phyloP scores from a whole-genome alignment of 2,329 filamentous ascomycete species.

The Trichoderma aggressivum region DNA sequence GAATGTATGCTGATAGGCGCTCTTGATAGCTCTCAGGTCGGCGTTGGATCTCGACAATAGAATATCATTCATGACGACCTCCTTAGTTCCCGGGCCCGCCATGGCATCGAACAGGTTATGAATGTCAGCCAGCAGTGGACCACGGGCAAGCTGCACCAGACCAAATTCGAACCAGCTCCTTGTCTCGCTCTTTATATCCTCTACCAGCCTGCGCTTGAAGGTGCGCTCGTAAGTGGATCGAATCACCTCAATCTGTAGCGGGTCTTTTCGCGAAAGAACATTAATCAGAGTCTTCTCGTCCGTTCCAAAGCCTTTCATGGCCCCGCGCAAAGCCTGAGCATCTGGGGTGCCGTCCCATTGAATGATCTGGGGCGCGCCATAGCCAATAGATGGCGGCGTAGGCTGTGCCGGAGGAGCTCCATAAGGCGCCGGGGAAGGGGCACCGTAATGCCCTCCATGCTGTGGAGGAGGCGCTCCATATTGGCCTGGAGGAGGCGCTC shows the following conservation, averaged over 20 bases:
- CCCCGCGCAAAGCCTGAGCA: conserved; percentile 68
- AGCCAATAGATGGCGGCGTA: conserved; percentile 68
- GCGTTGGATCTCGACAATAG: conserved; percentile 81
- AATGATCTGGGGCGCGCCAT: conserved; percentile 67
- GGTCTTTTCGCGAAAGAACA: conserved; percentile 68
- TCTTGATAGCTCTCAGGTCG: conserved; percentile 83
- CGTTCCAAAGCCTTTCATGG: conserved; percentile 94
- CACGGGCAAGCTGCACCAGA: conserved; percentile 70
- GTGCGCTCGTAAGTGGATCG: conserved; percentile 62
- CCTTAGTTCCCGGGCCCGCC: conserved; percentile 80
- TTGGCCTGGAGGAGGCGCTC: conserved; percentile 22
- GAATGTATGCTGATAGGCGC: conserved; percentile 67
- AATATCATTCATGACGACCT: conserved; percentile 79
- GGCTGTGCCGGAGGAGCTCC: conserved; percentile 44
- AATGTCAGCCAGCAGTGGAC: conserved; percentile 75
- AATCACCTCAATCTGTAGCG: conserved; percentile 70
- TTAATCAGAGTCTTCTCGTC: conserved; percentile 75
- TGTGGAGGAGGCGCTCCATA: conserved; percentile 34
- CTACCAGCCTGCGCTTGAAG: conserved; percentile 65
- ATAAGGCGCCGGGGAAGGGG: conserved; percentile 36
- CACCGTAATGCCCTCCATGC: conserved; percentile 35
- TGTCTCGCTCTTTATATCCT: conserved; percentile 76
- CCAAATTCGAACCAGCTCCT: conserved; percentile 70
- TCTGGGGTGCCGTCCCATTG: conserved; percentile 65
- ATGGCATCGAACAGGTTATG: conserved; percentile 68